Evolutionary conservation across 495 filamentous ascomycete genomes (phyloP), one percentile per base, ranked within the genome.

Genomic region (Xylaria sp.): DNA sequence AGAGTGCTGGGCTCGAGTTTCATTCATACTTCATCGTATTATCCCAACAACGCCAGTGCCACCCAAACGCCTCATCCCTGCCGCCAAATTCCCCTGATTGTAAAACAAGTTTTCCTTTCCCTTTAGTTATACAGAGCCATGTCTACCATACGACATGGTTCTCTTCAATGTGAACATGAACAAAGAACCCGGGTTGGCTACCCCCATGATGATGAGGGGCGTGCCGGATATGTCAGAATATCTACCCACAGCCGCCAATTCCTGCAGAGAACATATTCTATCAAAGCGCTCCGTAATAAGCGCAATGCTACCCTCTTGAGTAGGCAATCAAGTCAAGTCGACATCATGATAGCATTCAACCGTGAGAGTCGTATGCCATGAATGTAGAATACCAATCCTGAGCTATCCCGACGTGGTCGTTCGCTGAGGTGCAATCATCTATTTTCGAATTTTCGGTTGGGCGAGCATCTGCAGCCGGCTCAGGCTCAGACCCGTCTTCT

Each of bases 391-490:
- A 11, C 21, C n/a, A 48, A 29, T 41, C 17, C 15, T 37, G 6
- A n/a, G 2, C 57, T 21, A 37, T 11, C 33, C 2, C 55, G 11
- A 17, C 35, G 35, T 21, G 58, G 9, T 11, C 7, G 1, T 41
- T 2, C 0, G 11, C 5, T 5, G 37, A 41, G 31, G 44, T 6
- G 24, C 19, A 24, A 46, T 48, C 21, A 35, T 53, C 78, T 73
- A 86, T 76, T 82, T 83, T 59, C 85, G 78, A 62, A 76, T 70
- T 79, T 88, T 88, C 1, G 87, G 87, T 57, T 82, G 76, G 44
- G 87, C 80, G 14, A 88, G 81, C 85, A 86, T 84, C 59, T 87
- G 83, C 57, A 88, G 72, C 70, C 87, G 74, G 72, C 83, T 86
- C 26, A 87, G 71, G 53, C 80, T 87, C 40, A 88, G 67, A 21